Percentiles rank a stretch among this genome's conserved stretches.
These are phyloP conservation scores for Udeniomyces megalosporus DNA, from an alignment of 768 basidiomycete species.

Conservation along the genomic window DNA sequence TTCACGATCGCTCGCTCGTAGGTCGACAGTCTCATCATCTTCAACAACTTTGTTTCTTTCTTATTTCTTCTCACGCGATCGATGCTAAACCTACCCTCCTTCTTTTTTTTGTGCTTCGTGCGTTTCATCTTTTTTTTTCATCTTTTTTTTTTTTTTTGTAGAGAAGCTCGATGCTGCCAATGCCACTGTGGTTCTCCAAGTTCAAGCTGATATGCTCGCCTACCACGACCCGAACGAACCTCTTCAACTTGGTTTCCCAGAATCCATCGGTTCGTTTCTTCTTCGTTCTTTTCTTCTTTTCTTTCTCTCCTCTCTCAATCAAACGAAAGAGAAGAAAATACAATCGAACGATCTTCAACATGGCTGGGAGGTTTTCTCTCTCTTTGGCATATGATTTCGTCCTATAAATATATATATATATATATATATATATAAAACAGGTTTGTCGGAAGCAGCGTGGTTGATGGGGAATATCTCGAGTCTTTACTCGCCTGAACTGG, in stretches of 20 bases:
- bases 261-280: slow-evolving; percentile 24
- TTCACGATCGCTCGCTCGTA: slow-evolving; percentile 61
- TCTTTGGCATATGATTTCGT: too few species aligned
- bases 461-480: slow-evolving; percentile 57
- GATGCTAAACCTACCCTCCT: neutral
- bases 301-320: neutral
- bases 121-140: neutral
- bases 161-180: slow-evolving; percentile 43
- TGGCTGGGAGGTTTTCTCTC: neutral
- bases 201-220: slow-evolving; percentile 85
- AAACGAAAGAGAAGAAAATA: neutral
- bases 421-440: too few species aligned
- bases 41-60: too few species aligned
- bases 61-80: neutral
- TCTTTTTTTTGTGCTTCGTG: too few species aligned
- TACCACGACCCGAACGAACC: slow-evolving; percentile 68
- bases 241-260: slow-evolving; percentile 64
- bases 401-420: too few species aligned
- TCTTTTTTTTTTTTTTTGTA: slow-evolving; percentile 22
- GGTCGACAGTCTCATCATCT: slow-evolving; percentile 25
- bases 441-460: slow-evolving; percentile 61
- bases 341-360: too few species aligned
- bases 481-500: slow-evolving; percentile 66
- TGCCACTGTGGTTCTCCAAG: slow-evolving; percentile 61
- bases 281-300: neutral